These are phyloP conservation scores for Cenococcum geophilum DNA, from an alignment of 495 filamentous ascomycete genomes.

Conservation along the genomic window DNA sequence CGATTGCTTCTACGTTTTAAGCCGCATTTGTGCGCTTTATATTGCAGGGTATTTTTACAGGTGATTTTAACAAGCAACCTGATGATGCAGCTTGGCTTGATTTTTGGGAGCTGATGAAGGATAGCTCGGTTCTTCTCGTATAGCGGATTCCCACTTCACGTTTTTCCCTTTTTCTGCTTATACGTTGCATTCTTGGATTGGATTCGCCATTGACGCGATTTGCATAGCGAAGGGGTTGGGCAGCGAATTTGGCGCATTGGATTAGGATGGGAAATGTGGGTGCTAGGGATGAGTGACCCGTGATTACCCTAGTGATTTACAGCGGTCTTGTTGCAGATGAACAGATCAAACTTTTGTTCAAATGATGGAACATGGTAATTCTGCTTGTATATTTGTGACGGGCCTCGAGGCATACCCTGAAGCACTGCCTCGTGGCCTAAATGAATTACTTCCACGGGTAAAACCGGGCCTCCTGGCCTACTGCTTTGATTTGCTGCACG, in stretches of 20 bases:
- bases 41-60: neutral
- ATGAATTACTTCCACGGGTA: too few relatives aligned
- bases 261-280: neutral
- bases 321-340: neutral
- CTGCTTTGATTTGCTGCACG: too few relatives aligned
- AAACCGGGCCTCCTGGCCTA: too few relatives aligned
- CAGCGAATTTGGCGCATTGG: neutral
- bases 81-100: conserved; percentile 2
- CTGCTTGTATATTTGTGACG: too few relatives aligned
- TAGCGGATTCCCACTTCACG: neutral
- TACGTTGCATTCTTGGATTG: neutral
- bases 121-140: too few relatives aligned
- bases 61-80: too few relatives aligned
- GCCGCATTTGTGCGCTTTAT: neutral
- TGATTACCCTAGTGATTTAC: neutral
- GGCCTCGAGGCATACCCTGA: too few relatives aligned
- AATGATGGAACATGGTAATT: too few relatives aligned
- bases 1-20: neutral
- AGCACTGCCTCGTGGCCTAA: too few relatives aligned
- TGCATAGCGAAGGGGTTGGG: neutral
- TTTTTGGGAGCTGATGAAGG: neutral
- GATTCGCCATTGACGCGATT: neutral
- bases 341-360: neutral
- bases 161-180: conserved; percentile 1
- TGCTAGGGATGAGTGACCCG: neutral